Evolutionary conservation across 169 alveolate genomes (phyloP), one percentile per base, ranked within the genome.

Genomic region (Cryptosporidium xiaoi): DNA sequence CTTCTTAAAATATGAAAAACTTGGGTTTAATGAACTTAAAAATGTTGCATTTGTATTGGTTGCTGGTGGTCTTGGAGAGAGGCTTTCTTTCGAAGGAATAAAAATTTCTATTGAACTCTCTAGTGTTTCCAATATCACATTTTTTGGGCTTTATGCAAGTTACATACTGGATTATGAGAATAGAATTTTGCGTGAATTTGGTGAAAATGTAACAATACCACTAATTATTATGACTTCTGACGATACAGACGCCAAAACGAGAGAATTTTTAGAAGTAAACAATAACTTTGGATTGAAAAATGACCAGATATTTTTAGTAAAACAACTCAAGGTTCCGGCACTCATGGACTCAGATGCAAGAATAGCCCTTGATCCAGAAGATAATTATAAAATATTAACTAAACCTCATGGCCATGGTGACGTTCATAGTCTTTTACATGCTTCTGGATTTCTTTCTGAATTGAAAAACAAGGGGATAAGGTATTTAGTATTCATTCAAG

Each of bases 371-470:
- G 82, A 64, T n/a, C 91, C 82, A 48, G 91, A 91, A 34, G 93
- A 93, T 58, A 68, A 82, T 18, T 92, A 94, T 66, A 20, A 71
- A 27, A 82, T 95, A 46, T 94, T 93, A 51, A 95, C 97, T 29
- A 97, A 97, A 82, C 99, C 99, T 2, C 99, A 97, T 84, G 99
- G 98, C 1, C 98, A 97, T 91, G 99, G 99, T 0, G 99, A 97
- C 68, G 96, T 97, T 24, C 99, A 96, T 77, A 91, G 96, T 36
- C 92, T 97, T 20, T 83, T 96, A n/a, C 91, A 90, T 66, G 91
- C 90, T 55, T 64, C 93, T 64, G 94, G 94, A 29, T 82, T 93
- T 13, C 92, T 94, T 15, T 83, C 93, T 27, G 85, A 93, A 60
- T 93, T 96, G 93, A 64, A 91, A 2, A 51, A 91, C 36, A 67